Evolutionary conservation across 345 rosid species (phyloP).

Genomic region (Lagerstroemia speciosa): DNA sequence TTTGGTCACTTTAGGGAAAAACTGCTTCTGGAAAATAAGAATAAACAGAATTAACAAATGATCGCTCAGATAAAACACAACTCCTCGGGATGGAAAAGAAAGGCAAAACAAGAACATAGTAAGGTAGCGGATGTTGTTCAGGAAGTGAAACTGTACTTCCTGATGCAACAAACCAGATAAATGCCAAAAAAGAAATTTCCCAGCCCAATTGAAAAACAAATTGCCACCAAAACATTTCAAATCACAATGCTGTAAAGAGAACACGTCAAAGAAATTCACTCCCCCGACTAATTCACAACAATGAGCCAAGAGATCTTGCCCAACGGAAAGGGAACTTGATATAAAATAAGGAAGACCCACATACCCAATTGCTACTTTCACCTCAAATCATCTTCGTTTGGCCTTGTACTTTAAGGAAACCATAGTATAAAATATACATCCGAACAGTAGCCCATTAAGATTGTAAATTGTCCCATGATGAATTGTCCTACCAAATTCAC

Average conservation of each 20-base stretch:
- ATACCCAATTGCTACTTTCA: not conserved
- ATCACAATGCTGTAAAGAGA: not conserved
- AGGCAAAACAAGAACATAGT: not conserved
- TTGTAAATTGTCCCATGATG: not conserved
- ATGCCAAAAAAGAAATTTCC: not conserved
- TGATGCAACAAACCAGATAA: not conserved
- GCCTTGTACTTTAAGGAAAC: not conserved
- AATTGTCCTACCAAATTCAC: not conserved
- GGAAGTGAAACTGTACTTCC: too few species aligned
- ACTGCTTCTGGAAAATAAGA: not conserved
- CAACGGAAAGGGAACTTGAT: not conserved
- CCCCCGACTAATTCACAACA: not conserved
- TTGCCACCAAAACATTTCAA: not conserved
- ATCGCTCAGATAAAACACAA: not conserved
- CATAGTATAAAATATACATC: not conserved
- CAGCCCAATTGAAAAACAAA: not conserved
- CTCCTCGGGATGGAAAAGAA: constrained; percentile 1
- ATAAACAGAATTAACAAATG: not conserved
- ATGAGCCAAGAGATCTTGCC: not conserved
- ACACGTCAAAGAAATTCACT: not conserved
- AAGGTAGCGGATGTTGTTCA: not conserved
- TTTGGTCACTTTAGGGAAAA: not conserved
- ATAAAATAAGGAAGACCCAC: constrained; percentile 3
- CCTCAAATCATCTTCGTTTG: not conserved
- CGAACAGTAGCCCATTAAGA: not conserved